These are phyloP conservation scores for Elaeagnus macrophylla DNA, from an alignment of 306 rosid species.

Conservation along the genomic window DNA sequence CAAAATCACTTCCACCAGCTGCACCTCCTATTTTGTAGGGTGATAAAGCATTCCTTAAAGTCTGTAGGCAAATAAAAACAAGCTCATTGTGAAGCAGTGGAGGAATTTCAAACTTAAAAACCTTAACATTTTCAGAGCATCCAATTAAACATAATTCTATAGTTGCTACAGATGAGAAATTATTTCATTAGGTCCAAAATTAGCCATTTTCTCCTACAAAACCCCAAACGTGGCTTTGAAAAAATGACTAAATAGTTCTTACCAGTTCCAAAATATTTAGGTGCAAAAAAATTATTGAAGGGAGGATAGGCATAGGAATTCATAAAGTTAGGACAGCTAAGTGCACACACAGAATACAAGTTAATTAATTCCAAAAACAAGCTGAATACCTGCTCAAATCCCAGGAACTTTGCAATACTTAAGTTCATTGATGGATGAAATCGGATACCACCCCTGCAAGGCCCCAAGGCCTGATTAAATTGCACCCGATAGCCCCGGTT, in stretches of 20 bases:
- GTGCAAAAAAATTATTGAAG: constrained; percentile 24
- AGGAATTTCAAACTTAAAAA: constrained; percentile 12
- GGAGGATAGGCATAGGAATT: neutral
- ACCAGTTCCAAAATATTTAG: too few relatives aligned
- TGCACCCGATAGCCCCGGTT: constrained; percentile 88
- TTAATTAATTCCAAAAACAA: constrained; percentile 10
- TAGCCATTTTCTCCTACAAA: too few relatives aligned
- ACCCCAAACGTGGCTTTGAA: too few relatives aligned
- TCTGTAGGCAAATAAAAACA: constrained; percentile 35
- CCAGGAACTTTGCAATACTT: constrained; percentile 87
- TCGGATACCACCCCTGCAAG: constrained; percentile 92
- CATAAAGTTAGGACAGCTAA: neutral
- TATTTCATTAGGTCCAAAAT: too few relatives aligned
- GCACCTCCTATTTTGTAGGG: constrained; percentile 99
- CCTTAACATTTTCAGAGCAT: neutral
- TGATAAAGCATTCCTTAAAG: constrained; percentile 89
- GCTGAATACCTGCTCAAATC: constrained; percentile 78
- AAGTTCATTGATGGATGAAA: constrained; percentile 85
- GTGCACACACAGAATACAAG: constrained; percentile 1
- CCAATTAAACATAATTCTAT: too few relatives aligned
- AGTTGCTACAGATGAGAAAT: too few relatives aligned
- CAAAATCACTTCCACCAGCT: constrained; percentile 98
- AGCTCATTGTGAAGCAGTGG: constrained; percentile 8
- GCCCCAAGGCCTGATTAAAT: constrained; percentile 93
- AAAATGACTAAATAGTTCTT: too few relatives aligned